phyloP scores from a whole-genome alignment of 257 asterid species.

The Perilla frutescens region DNA sequence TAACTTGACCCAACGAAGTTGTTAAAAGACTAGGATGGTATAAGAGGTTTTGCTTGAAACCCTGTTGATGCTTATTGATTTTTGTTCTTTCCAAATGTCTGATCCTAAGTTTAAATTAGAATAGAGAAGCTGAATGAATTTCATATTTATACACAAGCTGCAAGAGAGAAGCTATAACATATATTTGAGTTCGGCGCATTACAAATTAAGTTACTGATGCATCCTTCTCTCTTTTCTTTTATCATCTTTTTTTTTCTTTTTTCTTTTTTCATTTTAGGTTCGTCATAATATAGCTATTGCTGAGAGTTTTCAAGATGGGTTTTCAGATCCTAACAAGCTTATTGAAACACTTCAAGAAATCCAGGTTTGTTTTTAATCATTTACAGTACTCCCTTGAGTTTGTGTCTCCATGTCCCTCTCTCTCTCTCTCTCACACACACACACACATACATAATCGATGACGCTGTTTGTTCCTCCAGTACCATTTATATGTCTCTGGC shows the following conservation, averaged over 20 bases:
- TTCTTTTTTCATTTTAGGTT: slow-evolving; percentile 52
- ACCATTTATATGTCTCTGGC: background rate
- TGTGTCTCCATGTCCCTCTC: slow-evolving; percentile 1
- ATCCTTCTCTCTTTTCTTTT: slow-evolving; percentile 22
- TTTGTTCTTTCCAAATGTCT: slow-evolving; percentile 7
- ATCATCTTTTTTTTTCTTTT: background rate
- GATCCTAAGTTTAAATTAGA: background rate
- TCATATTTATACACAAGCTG: background rate
- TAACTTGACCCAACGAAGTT: slow-evolving; percentile 9
- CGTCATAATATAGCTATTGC: slow-evolving; percentile 77
- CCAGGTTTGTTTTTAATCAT: slow-evolving; percentile 63
- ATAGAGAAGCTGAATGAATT: slow-evolving; percentile 17
- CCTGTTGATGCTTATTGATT: background rate
- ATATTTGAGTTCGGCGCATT: slow-evolving; percentile 3
- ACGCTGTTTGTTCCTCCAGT: slow-evolving; percentile 5
- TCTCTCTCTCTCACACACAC: too few species aligned
- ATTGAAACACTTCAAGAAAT: slow-evolving; percentile 68
- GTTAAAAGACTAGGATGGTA: slow-evolving; percentile 5
- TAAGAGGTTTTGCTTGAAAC: slow-evolving; percentile 4
- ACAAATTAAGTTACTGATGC: slow-evolving; percentile 23
- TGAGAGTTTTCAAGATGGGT: slow-evolving; percentile 75
- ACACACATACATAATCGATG: background rate
- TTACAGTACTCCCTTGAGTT: slow-evolving; percentile 9
- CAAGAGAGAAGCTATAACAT: background rate
- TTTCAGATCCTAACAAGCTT: slow-evolving; percentile 76